phyloP scores from a whole-genome alignment of 768 basidiomycete species.

The Ephemerocybe angulata region DNA sequence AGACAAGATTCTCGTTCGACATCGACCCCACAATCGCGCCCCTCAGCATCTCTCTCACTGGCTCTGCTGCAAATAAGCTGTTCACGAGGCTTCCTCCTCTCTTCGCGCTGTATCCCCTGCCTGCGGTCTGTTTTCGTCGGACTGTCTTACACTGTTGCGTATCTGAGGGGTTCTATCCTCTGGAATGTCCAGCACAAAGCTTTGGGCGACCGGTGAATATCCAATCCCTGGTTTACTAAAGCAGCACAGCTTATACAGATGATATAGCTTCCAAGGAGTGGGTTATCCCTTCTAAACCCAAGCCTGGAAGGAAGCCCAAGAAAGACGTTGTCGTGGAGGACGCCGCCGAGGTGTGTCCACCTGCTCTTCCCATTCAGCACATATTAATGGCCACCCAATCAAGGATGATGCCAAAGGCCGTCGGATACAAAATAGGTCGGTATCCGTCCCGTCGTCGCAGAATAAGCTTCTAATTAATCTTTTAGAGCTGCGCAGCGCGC shows the following conservation, averaged over 20 bases:
- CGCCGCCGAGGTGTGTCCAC: conserved; percentile 44
- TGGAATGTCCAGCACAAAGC: conserved; percentile 41
- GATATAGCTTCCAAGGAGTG: conserved; percentile 82
- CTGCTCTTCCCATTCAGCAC: not conserved
- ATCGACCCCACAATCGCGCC: not conserved
- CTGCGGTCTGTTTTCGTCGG: too few species aligned
- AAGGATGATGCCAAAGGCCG: conserved; percentile 57
- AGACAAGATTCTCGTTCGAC: conserved; percentile 3
- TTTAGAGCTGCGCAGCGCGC: conserved; percentile 82
- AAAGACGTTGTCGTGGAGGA: conserved; percentile 50
- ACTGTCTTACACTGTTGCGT: too few species aligned
- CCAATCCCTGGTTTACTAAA: not conserved
- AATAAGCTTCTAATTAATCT: conserved; percentile 7
- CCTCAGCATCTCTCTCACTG: not conserved
- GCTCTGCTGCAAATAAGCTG: not conserved
- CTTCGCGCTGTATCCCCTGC: not conserved
- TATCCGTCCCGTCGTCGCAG: conserved; percentile 4
- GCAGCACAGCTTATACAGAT: not conserved
- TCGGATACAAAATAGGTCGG: conserved; percentile 73
- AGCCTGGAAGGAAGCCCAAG: conserved; percentile 86
- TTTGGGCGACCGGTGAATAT: conserved; percentile 72
- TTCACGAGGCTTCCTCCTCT: not conserved
- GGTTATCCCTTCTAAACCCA: conserved; percentile 83
- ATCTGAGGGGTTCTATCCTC: not conserved
- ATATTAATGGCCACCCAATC: conserved; percentile 7